Conservation (phyloP, 225 moss, liverwort and hornwort species). For the Antitrichia curtipendula region DNA sequence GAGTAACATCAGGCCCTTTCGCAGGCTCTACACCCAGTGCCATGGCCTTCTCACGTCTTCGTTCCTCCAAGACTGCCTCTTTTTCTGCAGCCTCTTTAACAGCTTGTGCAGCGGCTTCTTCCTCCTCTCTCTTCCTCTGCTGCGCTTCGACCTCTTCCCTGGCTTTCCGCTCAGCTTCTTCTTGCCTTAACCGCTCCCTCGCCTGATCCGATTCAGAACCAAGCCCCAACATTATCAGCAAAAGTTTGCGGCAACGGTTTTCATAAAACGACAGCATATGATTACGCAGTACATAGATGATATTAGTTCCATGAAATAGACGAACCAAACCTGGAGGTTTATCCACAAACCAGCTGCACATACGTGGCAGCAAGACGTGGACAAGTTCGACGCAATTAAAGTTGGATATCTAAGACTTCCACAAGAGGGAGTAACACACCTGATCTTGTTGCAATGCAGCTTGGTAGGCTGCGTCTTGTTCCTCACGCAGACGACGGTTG, state of each 20-base stretch:
- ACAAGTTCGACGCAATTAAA: not conserved
- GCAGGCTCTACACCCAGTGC: slow-evolving; percentile 83
- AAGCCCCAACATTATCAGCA: not conserved
- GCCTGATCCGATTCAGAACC: slow-evolving; percentile 27
- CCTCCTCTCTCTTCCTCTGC: slow-evolving; percentile 60
- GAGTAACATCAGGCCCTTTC: slow-evolving; percentile 75
- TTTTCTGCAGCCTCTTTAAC: slow-evolving; percentile 73
- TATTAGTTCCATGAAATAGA: not conserved
- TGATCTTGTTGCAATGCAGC: slow-evolving; percentile 92
- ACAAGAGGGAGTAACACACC: slow-evolving; percentile 16
- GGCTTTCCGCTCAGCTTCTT: slow-evolving; percentile 60
- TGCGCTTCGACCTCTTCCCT: slow-evolving; percentile 68
- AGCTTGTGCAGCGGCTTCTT: slow-evolving; percentile 55
- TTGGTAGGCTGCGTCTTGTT: slow-evolving; percentile 93
- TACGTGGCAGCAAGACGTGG: not conserved
- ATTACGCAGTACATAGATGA: not conserved
- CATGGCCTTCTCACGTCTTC: slow-evolving; percentile 78
- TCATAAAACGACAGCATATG: not conserved
- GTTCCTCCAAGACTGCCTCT: slow-evolving; percentile 56
- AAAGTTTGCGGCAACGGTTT: not conserved
- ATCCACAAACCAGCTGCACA: not conserved
- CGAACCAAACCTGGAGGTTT: not conserved
- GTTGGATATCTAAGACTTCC: not conserved
- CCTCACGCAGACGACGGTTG: slow-evolving; percentile 83
- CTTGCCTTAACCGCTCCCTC: slow-evolving; percentile 69